These are phyloP conservation scores for Nicotiana knightiana DNA, from an alignment of 257 asterid species.

Conservation along the genomic window DNA sequence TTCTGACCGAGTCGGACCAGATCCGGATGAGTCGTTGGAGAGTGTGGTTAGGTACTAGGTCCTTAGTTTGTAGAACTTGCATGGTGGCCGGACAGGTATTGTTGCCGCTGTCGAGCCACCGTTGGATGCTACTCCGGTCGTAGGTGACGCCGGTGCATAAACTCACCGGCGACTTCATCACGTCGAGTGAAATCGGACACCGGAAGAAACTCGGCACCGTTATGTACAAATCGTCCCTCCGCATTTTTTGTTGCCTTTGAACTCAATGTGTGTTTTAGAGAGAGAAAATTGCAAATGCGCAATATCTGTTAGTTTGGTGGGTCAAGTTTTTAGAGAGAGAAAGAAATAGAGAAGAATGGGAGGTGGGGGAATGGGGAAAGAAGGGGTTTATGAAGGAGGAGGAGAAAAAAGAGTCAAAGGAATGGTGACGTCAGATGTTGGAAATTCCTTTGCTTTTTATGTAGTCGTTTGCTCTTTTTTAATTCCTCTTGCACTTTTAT, in stretches of 20 bases:
- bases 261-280: conserved; percentile 11
- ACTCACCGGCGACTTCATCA: conserved; percentile 85
- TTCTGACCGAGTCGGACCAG: conserved; percentile 53
- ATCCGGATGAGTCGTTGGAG: conserved; percentile 67
- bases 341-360: not conserved
- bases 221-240: conserved; percentile 41
- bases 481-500: conserved; percentile 10
- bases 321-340: conserved; percentile 9
- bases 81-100: conserved; percentile 95
- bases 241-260: conserved; percentile 22
- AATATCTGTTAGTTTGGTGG: not conserved
- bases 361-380: not conserved
- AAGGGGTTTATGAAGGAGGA: conserved; percentile 17
- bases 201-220: conserved; percentile 62
- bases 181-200: conserved; percentile 78
- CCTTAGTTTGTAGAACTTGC: conserved; percentile 56
- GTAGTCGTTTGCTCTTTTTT: not conserved
- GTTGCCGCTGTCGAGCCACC: conserved; percentile 83
- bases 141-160: conserved; percentile 85
- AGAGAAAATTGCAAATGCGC: not conserved
- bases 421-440: conserved; percentile 29
- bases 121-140: conserved; percentile 71
- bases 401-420: conserved; percentile 35
- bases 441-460: conserved; percentile 7
- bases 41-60: conserved; percentile 68